Conservation (phyloP, 805 yeast genomes). For the Teunomyces gatunensis region DNA sequence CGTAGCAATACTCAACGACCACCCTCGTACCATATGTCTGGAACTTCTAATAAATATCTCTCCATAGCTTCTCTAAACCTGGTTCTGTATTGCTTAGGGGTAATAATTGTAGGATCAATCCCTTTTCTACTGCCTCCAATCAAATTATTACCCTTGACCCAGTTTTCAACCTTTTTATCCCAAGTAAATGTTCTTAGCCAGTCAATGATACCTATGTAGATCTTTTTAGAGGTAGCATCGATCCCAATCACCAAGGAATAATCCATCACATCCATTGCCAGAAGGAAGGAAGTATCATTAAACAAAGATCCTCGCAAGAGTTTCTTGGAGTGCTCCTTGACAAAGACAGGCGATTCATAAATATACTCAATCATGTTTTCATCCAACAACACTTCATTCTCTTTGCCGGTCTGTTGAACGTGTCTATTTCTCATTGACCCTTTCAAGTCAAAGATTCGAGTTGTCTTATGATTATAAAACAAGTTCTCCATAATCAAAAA, state of each 20-base stretch:
- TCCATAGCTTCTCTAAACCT: constrained; percentile 98
- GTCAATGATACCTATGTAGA: constrained; percentile 92
- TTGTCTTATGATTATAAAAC: constrained; percentile 77
- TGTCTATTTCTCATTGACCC: constrained; percentile 98
- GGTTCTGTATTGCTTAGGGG: constrained; percentile 93
- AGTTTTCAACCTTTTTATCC: constrained; percentile 97
- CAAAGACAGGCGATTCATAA: constrained; percentile 93
- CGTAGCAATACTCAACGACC: not conserved
- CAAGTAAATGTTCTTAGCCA: constrained; percentile 95
- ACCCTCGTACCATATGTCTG: constrained; percentile 61
- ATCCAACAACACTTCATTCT: constrained; percentile 89
- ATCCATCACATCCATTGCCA: constrained; percentile 99
- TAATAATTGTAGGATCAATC: constrained; percentile 94
- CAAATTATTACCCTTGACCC: constrained; percentile 90
- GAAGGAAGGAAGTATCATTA: constrained; percentile 91
- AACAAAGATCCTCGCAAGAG: constrained; percentile 83
- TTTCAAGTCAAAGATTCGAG: constrained; percentile 89
- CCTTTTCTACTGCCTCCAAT: constrained; percentile 80
- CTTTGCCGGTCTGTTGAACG: constrained; percentile 93
- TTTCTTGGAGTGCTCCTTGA: constrained; percentile 86
- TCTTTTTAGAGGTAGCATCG: constrained; percentile 59
- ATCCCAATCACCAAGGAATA: constrained; percentile 94
- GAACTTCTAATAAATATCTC: constrained; percentile 89
- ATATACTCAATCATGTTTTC: constrained; percentile 98
- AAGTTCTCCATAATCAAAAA: constrained; percentile 94